phyloP scores from a whole-genome alignment of 257 asterid genomes.

The Coffea canephora region DNA sequence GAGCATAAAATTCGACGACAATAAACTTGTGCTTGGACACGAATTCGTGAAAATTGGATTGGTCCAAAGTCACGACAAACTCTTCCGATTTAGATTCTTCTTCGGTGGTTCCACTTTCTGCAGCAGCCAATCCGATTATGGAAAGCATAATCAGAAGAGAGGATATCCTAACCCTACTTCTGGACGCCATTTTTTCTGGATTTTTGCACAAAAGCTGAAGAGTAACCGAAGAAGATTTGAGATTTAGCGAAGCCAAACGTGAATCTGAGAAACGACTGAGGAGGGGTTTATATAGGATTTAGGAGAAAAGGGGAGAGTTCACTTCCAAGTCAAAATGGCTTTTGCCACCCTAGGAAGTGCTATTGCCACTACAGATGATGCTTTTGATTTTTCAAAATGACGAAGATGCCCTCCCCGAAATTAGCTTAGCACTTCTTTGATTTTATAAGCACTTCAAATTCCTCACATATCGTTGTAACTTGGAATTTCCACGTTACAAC shows the following conservation, averaged over 20 bases:
- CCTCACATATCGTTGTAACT: too few relatives aligned
- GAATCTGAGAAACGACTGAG: not conserved
- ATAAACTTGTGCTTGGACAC: conserved; percentile 67
- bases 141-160: conserved; percentile 1
- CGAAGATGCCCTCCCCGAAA: not conserved
- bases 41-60: conserved; percentile 78
- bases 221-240: not conserved
- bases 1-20: conserved; percentile 88
- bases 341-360: not conserved
- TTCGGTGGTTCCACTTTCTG: not conserved
- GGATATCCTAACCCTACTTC: not conserved
- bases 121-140: conserved; percentile 14
- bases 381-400: not conserved
- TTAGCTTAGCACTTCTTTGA: too few relatives aligned
- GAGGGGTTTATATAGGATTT: not conserved
- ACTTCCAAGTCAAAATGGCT: not conserved
- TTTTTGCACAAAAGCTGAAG: not conserved
- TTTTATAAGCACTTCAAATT: too few relatives aligned
- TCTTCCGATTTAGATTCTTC: conserved; percentile 30
- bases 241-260: not conserved
- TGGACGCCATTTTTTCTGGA: conserved; percentile 11
- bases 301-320: not conserved
- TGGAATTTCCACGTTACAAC: too few relatives aligned
- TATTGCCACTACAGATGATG: not conserved
- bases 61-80: conserved; percentile 68